Evolutionary conservation across 495 filamentous ascomycete genomes (phyloP), one percentile per base, ranked within the genome.

Genomic region (Lentithecium fluviatile): DNA sequence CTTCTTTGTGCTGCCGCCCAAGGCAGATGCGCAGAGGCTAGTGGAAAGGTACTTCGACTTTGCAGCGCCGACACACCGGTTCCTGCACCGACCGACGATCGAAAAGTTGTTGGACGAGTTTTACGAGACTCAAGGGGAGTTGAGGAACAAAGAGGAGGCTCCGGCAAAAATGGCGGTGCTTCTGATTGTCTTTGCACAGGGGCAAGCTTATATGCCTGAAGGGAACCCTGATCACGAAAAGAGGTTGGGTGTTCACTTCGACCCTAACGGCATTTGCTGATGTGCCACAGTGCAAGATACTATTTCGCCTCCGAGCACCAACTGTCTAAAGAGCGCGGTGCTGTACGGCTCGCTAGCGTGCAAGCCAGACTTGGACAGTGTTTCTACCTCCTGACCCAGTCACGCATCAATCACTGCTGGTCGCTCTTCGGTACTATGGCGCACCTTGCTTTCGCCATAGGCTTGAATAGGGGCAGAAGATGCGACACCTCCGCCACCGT

Each of bases 341-440:
- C 67, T 8, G 45, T 70, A 8, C 54, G 65, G 15, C 51, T 77
- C 13, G 61, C 69, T 6, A 75, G 69, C 51, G 69, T 76, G 13
- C 75, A 77, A 60, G 75, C 73, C 10, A 68, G 73, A 8, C 55
- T 77, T 6, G 66, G 67, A 15, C 74, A 72, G 52, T 77, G 75
- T 29, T 70, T 74, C 53, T 77, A 73, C 54, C 67, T 77, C 20
- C 62, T 77, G 8, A 59, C 69, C 11, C 68, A 71, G 49, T 75
- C 72, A 3, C 63, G 70, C 11, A 70, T 75, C 29, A 75, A 77
- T 45, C 73, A 77, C 45, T 74, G 72, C 54, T 73, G 71, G 65
- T 70, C 60, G 56, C 64, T 75, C 23, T 75, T 77, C 49, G 75
- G 76, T 1, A 62, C 60, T 7, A 63, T 36, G 12, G 60, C 60